Evolutionary conservation across 805 yeast genomes (phyloP), one percentile per base, ranked within the genome.

Genomic region (Pichia ethanolica): DNA sequence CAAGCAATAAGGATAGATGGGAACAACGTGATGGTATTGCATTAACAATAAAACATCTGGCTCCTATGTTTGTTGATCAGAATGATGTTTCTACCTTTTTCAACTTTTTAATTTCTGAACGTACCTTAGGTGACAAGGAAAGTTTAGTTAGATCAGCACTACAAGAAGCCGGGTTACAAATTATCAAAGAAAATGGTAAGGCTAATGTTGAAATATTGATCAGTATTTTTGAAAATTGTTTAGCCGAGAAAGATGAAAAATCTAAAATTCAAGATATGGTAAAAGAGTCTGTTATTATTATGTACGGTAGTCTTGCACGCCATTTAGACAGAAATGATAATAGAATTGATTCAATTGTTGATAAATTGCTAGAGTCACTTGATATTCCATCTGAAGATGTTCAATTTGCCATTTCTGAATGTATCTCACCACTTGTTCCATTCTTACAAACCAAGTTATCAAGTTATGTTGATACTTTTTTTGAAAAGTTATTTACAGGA

Each of bases 371-470:
- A 36, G 71, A 73, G 40, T 86, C 98, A 1, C 71, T 93, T 43
- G 86, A 82, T 41, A 85, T 93, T 0, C 96, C 97, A 1, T 86
- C 95, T 3, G 95, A 89, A 62, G 84, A 83, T 51, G 96, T 93
- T 12, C 97, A 90, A 63, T 79, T 73, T 60, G 96, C 97, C 1
- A 83, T 90, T 40, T 79, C 96, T 3, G 85, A 82, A 55, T 86
- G 96, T 66, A 72, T 93, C 56, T 84, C 95, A 4, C 95, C 97
- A 2, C 73, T 93, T 52, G 93, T 87, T 13, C 71, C 73, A 30
- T 68, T 79, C 13, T 77, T 85, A 50, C 73, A 69, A 37, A 61
- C 73, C 2, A 70, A 72, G 13, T 73, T 83, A 32, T 75, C 74
- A 30, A 64, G 67, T 0, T 79, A 84, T 56, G 68, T 87, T 50